These are phyloP conservation scores for Hypoxylon fuscum DNA, from an alignment of 495 filamentous ascomycete genomes.

Conservation along the genomic window DNA sequence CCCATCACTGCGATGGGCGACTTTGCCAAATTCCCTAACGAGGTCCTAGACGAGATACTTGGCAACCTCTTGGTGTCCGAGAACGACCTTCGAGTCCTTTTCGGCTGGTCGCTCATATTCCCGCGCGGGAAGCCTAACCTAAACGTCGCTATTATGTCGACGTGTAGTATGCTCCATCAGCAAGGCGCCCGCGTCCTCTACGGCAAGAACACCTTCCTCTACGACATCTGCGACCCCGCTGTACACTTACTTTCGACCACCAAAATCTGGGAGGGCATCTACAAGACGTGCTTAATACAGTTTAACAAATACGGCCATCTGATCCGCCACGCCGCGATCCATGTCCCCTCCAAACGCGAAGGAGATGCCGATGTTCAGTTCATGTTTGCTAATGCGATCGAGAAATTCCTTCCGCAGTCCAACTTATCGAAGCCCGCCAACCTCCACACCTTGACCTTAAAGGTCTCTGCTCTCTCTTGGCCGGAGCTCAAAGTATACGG, in stretches of 20 bases:
- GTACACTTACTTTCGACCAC: conserved; percentile 1
- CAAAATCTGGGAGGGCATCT: neutral
- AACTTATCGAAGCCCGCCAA: conserved; percentile 34
- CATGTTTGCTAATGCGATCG: conserved; percentile 22
- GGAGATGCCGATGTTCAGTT: neutral
- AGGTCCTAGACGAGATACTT: conserved; percentile 51
- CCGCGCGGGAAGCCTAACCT: conserved; percentile 26
- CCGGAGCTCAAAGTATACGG: no score
- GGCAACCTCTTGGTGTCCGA: conserved; percentile 44
- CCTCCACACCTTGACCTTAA: conserved; percentile 48
- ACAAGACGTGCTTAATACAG: neutral
- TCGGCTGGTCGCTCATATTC: conserved; percentile 46
- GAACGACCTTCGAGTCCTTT: conserved; percentile 46
- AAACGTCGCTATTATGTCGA: conserved; percentile 44
- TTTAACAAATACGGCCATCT: conserved; percentile 48
- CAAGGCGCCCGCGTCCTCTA: conserved; percentile 50
- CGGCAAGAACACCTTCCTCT: conserved; percentile 52
- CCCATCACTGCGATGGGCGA: conserved; percentile 1
- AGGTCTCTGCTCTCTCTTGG: no score
- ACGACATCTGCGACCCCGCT: conserved; percentile 48
- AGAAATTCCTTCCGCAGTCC: conserved; percentile 28
- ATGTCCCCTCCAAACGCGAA: conserved; percentile 47
- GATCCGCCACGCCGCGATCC: conserved; percentile 48
- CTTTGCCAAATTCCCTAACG: conserved; percentile 34
- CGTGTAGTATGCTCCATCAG: conserved; percentile 33